phyloP scores from a whole-genome alignment of 2,329 filamentous ascomycete genomes.

The Fusarium napiforme region DNA sequence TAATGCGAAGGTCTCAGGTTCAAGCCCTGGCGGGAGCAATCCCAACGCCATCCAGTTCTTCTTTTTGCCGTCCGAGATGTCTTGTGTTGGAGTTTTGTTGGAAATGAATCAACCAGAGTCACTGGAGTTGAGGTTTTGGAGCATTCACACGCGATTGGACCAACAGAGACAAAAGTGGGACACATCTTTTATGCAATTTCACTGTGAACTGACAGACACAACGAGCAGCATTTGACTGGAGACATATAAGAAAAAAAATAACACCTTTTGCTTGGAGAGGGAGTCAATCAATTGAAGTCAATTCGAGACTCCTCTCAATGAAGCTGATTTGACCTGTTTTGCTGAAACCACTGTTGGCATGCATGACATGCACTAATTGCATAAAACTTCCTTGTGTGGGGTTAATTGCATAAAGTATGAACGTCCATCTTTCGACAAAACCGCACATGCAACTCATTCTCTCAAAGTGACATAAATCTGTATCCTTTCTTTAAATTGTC shows the following conservation, averaged over 20 bases:
- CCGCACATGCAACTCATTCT: neutral
- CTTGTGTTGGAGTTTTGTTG: neutral
- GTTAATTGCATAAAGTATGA: neutral
- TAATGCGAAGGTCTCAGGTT: conserved; percentile 12
- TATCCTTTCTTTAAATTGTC: rapidly evolving
- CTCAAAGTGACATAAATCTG: neutral
- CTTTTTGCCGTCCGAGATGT: neutral
- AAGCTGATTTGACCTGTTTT: rapidly evolving
- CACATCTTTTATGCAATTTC: neutral
- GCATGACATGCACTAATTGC: neutral
- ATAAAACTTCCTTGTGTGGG: rapidly evolving
- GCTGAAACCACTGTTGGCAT: neutral
- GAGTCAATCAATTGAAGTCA: neutral
- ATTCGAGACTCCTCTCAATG: rapidly evolving
- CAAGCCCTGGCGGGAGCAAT: conserved; percentile 10
- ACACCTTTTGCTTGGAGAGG: rapidly evolving
- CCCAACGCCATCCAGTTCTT: neutral
- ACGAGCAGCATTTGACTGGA: rapidly evolving
- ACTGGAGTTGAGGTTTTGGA: neutral
- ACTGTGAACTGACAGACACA: rapidly evolving
- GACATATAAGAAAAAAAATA: too few relatives aligned
- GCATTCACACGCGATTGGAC: neutral
- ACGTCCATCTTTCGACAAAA: neutral
- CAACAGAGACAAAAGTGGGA: neutral
- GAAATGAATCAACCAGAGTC: neutral